Evolutionary conservation across 192 early-diverging fungal species (phyloP).

Genomic region (Coemansia sp.): DNA sequence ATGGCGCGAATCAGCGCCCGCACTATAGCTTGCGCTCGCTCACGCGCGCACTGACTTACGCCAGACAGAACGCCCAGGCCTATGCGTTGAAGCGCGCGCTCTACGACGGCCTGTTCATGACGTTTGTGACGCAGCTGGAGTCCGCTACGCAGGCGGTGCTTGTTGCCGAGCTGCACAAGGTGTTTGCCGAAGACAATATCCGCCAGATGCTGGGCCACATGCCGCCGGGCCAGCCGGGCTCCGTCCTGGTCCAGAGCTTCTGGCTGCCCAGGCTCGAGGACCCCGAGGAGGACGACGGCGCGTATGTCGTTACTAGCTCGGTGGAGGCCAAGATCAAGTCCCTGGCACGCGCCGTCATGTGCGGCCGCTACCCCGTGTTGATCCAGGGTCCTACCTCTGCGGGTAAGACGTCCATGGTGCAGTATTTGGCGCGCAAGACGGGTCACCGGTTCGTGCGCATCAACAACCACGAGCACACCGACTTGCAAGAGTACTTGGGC

Average conservation of each 20-base stretch:
- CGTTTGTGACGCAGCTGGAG: conserved; percentile 88
- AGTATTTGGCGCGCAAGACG: conserved; percentile 86
- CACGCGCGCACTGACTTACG: conserved; percentile 83
- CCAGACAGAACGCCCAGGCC: conserved; percentile 61
- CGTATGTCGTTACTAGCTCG: conserved; percentile 85
- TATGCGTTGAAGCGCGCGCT: conserved; percentile 85
- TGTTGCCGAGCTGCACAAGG: conserved; percentile 23
- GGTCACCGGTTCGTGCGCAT: conserved; percentile 97
- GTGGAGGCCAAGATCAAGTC: conserved; percentile 84
- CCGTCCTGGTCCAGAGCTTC: conserved; percentile 82
- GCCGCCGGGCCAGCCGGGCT: conserved; percentile 24
- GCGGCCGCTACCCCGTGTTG: conserved; percentile 86
- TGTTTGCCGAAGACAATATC: conserved; percentile 30
- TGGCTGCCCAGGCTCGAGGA: conserved; percentile 68
- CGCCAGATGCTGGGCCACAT: conserved; percentile 29
- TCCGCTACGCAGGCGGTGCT: conserved; percentile 61
- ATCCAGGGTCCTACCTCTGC: conserved; percentile 98
- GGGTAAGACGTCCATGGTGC: conserved; percentile 98
- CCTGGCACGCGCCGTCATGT: conserved; percentile 90
- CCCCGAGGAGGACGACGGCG: conserved; percentile 21
- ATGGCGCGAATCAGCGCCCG: conserved; percentile 84
- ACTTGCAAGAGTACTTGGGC: conserved; percentile 97
- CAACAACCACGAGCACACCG: conserved; percentile 99
- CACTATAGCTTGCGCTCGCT: conserved; percentile 94
- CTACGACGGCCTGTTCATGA: conserved; percentile 95